Conservation (phyloP, 2,329 filamentous ascomycete species). For the Aspergillus puulaauensis region DNA sequence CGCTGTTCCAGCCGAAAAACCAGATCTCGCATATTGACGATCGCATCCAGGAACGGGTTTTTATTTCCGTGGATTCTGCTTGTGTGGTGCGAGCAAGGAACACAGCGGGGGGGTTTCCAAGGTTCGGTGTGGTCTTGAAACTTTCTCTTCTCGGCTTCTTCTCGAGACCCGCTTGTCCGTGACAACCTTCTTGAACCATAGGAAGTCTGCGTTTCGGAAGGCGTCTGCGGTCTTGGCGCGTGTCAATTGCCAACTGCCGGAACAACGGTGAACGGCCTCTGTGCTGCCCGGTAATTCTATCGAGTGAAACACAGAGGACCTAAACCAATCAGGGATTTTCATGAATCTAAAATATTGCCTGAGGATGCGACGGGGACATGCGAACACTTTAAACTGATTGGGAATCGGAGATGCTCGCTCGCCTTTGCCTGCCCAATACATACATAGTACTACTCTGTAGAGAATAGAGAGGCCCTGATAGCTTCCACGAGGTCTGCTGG, state of each 20-base stretch:
- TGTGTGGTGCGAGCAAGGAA: background rate
- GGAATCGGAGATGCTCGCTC: no score
- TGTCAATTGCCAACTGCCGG: background rate
- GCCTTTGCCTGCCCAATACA: no score
- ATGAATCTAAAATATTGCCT: background rate
- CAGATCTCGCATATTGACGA: constrained; percentile 5
- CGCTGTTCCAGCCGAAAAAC: background rate
- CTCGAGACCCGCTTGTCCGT: background rate
- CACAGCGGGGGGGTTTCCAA: constrained; percentile 2
- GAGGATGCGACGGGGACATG: background rate
- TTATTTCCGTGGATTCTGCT: constrained; percentile 2
- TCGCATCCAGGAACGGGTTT: constrained; percentile 4
- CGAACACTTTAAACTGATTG: background rate
- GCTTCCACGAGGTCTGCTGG: background rate
- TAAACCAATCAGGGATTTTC: background rate
- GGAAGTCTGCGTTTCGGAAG: background rate
- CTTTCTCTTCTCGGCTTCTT: background rate
- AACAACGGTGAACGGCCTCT: background rate
- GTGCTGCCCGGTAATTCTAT: background rate
- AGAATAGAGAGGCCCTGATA: background rate
- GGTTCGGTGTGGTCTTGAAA: background rate
- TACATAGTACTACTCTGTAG: no score
- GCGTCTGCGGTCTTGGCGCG: background rate
- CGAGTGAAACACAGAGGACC: background rate
- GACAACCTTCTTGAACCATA: background rate